Evolutionary conservation across 169 alveolate species (phyloP), one percentile per base, ranked within the genome.

Genomic region (Plasmodium falciparum): DNA sequence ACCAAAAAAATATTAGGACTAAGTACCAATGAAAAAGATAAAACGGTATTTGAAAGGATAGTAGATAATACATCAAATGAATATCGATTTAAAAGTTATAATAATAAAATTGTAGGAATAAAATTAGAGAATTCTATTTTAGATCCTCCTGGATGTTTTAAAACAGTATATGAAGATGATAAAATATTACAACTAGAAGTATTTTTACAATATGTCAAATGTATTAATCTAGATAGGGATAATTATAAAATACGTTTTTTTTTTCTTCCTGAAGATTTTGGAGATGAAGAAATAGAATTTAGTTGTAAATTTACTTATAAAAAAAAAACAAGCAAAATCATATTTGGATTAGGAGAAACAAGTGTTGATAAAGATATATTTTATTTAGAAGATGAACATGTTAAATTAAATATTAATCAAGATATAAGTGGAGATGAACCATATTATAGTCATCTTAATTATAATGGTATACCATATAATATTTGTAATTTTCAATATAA

Each of bases 71-170:
- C 49, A 26, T 24, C 33, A 47, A 54, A 76, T 26, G 70, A 49
- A 1, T 76, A 76, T 49, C 26, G 52, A n/a, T 76, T 76, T 45
- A 69, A 47, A 4, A 66, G 78, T 26, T 76, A 50, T 43, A 45
- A 50, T 9, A 45, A 65, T 11, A 33, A 67, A 13, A 73, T 76
- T 2, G 9, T 76, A 9, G 89, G 78, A 2, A 7, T 76, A 13
- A 76, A 76, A 50, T 50, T 76, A 59, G 78, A 52, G 50, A 75
- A 66, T 49, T 15, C 74, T 7, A 75, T 65, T 24, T 56, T 76
- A 76, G 89, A 76, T 76, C 89, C 89, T 6, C 59, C 29, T 13
- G 63, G 45, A 29, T 76, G 89, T 29, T 76, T 76, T 59, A 76
- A 63, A 50, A 39, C 22, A 9, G 89, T 76, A 22, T 65, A 58